Evolutionary conservation across 495 filamentous ascomycete genomes (phyloP).

Genomic region (Aspergillus ostianus): DNA sequence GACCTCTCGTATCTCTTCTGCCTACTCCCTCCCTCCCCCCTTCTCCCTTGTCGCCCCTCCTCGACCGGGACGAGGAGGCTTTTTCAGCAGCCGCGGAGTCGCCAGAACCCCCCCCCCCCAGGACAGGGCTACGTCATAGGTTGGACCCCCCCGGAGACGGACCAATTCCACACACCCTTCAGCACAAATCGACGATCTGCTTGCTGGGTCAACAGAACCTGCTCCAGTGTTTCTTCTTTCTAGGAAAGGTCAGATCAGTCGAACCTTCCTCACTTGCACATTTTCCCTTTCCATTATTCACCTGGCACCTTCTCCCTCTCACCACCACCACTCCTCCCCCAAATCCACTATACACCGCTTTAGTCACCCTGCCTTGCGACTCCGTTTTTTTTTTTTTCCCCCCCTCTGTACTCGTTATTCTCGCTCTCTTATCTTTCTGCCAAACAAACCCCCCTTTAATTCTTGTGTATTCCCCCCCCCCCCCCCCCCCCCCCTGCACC

Average conservation of each 20-base stretch:
- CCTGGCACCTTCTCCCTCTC: conserved; percentile 1
- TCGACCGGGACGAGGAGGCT: neutral
- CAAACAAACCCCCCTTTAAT: neutral
- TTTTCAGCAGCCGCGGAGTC: conserved; percentile 20
- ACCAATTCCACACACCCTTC: conserved; percentile 24
- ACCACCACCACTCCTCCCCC: neutral
- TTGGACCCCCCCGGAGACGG: conserved; percentile 30
- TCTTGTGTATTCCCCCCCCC: neutral
- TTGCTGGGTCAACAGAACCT: conserved; percentile 20
- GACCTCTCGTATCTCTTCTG: neutral
- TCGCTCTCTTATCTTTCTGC: neutral
- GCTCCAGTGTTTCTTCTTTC: conserved; percentile 16
- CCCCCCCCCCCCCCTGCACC: conserved; percentile 3
- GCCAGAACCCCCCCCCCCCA: conserved; percentile 17
- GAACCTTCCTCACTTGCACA: conserved; percentile 21
- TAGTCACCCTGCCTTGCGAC: conserved; percentile 13
- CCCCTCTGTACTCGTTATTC: neutral
- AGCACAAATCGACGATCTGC: conserved; percentile 33
- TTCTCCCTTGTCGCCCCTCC: neutral
- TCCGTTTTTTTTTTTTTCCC: conserved; percentile 6
- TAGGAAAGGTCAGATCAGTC: conserved; percentile 28
- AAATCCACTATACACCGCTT: conserved; percentile 23
- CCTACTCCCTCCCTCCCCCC: conserved; percentile 3
- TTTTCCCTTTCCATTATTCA: conserved; percentile 1
- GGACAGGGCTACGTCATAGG: conserved; percentile 39